Conservation (phyloP, 345 rosid species). For the Trapa bicornis region DNA sequence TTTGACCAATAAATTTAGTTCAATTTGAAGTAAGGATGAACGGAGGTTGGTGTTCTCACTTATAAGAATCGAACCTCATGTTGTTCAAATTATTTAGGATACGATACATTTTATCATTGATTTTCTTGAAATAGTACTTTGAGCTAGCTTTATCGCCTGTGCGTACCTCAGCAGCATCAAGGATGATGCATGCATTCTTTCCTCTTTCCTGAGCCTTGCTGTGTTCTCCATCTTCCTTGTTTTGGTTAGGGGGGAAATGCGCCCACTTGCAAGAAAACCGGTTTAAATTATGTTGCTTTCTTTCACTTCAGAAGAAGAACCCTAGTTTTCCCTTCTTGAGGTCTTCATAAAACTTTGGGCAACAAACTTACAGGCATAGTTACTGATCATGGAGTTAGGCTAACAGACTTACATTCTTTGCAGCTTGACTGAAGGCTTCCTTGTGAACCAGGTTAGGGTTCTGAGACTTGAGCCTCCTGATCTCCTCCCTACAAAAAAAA, state of each 20-base stretch:
- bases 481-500: slow-evolving; percentile 67
- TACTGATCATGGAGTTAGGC: not conserved
- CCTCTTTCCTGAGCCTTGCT: slow-evolving; percentile 21
- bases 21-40: not conserved
- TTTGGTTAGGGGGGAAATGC: slow-evolving; percentile 55
- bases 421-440: slow-evolving; percentile 96
- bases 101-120: not conserved
- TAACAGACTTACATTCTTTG: slow-evolving; percentile 58
- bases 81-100: too few species aligned
- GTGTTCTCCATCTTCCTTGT: slow-evolving; percentile 32
- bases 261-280: slow-evolving; percentile 58
- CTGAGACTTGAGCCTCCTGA: slow-evolving; percentile 80
- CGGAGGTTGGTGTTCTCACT: too few species aligned
- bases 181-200: slow-evolving; percentile 14
- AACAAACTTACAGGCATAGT: too few species aligned
- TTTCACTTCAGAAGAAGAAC: not conserved
- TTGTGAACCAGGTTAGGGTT: slow-evolving; percentile 92
- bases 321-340: not conserved
- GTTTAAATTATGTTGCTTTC: not conserved
- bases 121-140: not conserved
- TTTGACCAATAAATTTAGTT: slow-evolving; percentile 1
- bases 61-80: too few species aligned
- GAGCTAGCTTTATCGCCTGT: not conserved
- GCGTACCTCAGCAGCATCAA: slow-evolving; percentile 17
- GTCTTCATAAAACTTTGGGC: too few species aligned